Evolutionary conservation across 2,329 filamentous ascomycete species (phyloP).

Genomic region (Aspergillus nomiae): DNA sequence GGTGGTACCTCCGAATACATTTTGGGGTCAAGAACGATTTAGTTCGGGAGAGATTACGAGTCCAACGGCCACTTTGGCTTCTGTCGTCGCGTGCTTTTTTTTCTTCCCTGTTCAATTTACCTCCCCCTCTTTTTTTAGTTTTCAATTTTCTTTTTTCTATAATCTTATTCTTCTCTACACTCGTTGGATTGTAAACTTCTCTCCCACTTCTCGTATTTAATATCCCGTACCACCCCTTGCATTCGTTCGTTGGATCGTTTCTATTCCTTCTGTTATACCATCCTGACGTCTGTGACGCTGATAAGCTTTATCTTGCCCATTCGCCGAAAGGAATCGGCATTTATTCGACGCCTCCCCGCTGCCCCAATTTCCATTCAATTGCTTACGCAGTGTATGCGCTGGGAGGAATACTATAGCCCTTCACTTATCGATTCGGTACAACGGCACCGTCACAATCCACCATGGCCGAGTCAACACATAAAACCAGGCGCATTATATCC

Average conservation of each 20-base stretch:
- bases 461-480: conserved; percentile 32
- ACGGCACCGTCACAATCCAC: conserved; percentile 9
- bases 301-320: conserved; percentile 7
- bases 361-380: neutral
- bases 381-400: neutral
- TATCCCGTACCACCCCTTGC: neutral
- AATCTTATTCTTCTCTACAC: neutral
- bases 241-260: neutral
- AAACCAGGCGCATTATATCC: conserved; percentile 70
- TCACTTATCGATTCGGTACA: neutral
- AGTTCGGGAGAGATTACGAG: conserved; percentile 2
- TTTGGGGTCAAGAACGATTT: neutral
- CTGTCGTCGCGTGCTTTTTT: conserved; percentile 4
- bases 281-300: conserved; percentile 4
- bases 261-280: neutral
- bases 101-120: neutral
- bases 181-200: neutral
- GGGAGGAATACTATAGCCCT: neutral
- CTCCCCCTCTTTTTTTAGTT: neutral
- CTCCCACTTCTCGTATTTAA: neutral
- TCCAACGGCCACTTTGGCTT: conserved; percentile 10
- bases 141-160: neutral
- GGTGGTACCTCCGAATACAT: neutral
- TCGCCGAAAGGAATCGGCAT: conserved; percentile 5
- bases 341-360: neutral